Evolutionary conservation across 345 rosid genomes (phyloP), one percentile per base, ranked within the genome.

Genomic region (Litchi chinensis): DNA sequence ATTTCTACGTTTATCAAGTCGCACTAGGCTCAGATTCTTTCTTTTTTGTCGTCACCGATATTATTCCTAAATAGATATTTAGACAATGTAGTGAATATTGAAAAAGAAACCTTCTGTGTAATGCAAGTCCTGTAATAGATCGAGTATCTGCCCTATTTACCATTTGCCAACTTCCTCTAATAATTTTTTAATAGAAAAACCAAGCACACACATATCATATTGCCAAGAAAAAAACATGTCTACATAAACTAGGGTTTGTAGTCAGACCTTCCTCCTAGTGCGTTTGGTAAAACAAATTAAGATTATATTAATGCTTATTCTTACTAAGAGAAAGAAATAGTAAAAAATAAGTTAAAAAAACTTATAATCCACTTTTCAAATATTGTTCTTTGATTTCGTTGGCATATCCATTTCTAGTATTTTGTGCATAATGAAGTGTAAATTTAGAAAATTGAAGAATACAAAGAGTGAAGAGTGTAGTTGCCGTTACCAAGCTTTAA

Each of bases 21-120:
- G 79, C 69, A 74, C 21, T 78, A 48, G 70, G 69, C 70, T 28
- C n/a, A 43, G 79, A 70, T 77, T 63, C 79, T 40, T 48, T 46
- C 8, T 46, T 4, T 68, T 63, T 28, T 82, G 56, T 43, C 41
- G 46, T 37, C 62, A 74, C 9, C 6, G 70, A 67, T 46, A 70
- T 46, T 70, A 50, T 73, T 64, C 76, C 52, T 40, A 22, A 54
- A 69, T 62, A 74, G 65, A 22, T 63, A 60, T 68, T 24, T 10
- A 24, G 68, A 67, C 46, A 40, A 68, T 57, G 28, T 68, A 68
- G 19, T 64, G 74, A 50, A 69, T 70, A 10, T n/a, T n/a, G 3
- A 10, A 78, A 39, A 15, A 50, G 46, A 78, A 9, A 5, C 10
- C 50, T 15, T 72, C 39, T 39, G 13, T 19, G 18, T 7, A 24